These are phyloP conservation scores for Tillandsia fasciculata DNA, from an alignment of 176 grass and related monocot genomes.

Conservation along the genomic window DNA sequence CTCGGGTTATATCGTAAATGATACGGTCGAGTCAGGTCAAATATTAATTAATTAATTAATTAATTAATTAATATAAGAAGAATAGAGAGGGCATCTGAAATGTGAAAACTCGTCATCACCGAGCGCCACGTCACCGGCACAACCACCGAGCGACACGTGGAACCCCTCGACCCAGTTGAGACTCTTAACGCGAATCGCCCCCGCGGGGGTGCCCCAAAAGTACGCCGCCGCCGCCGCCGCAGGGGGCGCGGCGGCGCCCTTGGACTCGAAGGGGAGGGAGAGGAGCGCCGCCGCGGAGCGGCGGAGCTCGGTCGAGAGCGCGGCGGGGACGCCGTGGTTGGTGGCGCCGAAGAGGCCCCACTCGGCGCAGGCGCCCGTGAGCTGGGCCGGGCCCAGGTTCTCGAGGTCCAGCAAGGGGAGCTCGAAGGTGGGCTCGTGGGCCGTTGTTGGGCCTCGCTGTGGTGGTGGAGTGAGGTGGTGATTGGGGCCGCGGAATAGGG, in stretches of 20 bases:
- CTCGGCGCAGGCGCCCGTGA: constrained; percentile 20
- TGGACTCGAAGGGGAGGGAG: constrained; percentile 26
- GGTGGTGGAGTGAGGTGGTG: neutral
- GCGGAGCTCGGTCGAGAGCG: constrained; percentile 30
- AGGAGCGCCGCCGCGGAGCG: constrained; percentile 9
- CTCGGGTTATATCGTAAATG: neutral
- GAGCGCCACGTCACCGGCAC: neutral
- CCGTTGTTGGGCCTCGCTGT: neutral
- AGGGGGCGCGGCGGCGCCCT: constrained; percentile 7
- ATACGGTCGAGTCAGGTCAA: neutral
- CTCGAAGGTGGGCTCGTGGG: neutral
- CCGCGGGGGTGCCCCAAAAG: constrained; percentile 72
- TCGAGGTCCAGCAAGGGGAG: constrained; percentile 21
- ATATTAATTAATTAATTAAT: neutral
- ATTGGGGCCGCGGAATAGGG: constrained; percentile 10
- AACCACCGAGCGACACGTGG: constrained; percentile 22
- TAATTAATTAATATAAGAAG: too few species aligned
- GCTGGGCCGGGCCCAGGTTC: constrained; percentile 4
- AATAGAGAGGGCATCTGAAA: neutral
- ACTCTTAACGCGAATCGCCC: constrained; percentile 29
- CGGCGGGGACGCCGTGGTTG: constrained; percentile 49
- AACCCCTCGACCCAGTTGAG: constrained; percentile 75
- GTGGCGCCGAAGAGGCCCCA: constrained; percentile 45
- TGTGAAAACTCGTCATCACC: neutral
- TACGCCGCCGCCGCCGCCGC: constrained; percentile 22